Conservation (phyloP, 345 rosid genomes). For the Hibiscus mutabilis region DNA sequence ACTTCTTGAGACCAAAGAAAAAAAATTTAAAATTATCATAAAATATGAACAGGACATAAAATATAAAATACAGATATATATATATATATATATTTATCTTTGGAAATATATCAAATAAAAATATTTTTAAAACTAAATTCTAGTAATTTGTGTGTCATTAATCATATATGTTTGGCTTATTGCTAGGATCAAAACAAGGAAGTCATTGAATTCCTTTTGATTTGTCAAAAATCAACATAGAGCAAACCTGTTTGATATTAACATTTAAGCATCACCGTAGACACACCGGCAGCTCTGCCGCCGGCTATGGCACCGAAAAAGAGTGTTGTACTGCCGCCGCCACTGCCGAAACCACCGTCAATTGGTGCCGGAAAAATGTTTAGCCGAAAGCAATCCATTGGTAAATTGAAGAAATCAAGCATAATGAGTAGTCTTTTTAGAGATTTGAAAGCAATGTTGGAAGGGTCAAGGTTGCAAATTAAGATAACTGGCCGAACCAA, state of each 20-base stretch:
- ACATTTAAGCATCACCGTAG: background rate
- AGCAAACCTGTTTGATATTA: background rate
- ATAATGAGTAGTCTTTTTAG: constrained; percentile 65
- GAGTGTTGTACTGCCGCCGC: constrained; percentile 56
- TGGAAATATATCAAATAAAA: no score
- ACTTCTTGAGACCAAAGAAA: no score
- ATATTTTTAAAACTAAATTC: no score
- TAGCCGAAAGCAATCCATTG: constrained; percentile 49
- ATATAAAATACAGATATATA: no score
- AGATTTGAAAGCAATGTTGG: constrained; percentile 67
- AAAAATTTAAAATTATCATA: no score
- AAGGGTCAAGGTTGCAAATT: constrained; percentile 45
- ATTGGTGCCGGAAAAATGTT: constrained; percentile 39
- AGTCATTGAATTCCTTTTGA: background rate
- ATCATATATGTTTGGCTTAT: background rate
- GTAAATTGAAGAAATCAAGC: constrained; percentile 77
- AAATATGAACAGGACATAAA: no score
- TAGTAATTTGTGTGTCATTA: background rate
- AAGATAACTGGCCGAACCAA: constrained; percentile 31
- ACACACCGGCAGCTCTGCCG: background rate
- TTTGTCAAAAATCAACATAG: background rate
- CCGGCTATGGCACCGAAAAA: constrained; percentile 26
- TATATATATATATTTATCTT: no score
- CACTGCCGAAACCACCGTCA: constrained; percentile 58
- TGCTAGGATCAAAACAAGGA: background rate